These are phyloP conservation scores for Takashimella koratensis DNA, from an alignment of 1,284 basidiomycete species.

Conservation along the genomic window DNA sequence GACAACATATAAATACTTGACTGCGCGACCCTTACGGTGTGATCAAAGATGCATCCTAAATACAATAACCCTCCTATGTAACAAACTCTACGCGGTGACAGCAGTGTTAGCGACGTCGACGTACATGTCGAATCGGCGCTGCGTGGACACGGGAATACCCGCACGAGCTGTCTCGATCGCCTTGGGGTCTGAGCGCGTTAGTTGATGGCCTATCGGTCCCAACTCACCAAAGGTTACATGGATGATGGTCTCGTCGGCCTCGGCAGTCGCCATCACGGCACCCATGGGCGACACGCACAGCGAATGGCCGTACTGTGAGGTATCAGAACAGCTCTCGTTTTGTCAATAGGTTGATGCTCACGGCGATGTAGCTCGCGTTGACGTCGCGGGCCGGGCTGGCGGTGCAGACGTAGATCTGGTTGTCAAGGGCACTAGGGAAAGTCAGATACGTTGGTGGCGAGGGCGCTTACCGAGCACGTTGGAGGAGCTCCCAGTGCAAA, in stretches of 20 bases:
- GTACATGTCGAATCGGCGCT: conserved; percentile 52
- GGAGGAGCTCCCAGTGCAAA: conserved; percentile 85
- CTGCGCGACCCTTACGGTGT: too few species aligned
- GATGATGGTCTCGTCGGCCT: conserved; percentile 70
- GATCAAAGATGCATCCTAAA: too few species aligned
- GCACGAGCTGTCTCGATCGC: conserved; percentile 61
- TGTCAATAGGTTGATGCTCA: too few species aligned
- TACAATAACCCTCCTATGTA: too few species aligned
- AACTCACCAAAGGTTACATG: conserved; percentile 68
- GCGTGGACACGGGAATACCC: conserved; percentile 74
- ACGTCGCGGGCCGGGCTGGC: conserved; percentile 84
- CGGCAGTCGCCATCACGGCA: conserved; percentile 64
- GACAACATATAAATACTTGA: too few species aligned
- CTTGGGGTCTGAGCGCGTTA: conserved; percentile 58
- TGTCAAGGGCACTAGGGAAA: conserved; percentile 70
- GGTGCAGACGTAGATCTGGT: conserved; percentile 84
- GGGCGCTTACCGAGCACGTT: conserved; percentile 64
- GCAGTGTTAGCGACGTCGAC: conserved; percentile 8
- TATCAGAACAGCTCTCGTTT: too few species aligned
- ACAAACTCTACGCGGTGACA: too few species aligned
- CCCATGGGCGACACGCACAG: conserved; percentile 83
- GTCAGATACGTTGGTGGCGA: too few species aligned
- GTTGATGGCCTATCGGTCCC: conserved; percentile 1
- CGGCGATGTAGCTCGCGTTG: conserved; percentile 57
- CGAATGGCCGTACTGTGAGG: conserved; percentile 71